Percentiles rank a stretch among this genome's conserved stretches.
Evolutionary conservation across 2,329 filamentous ascomycete species (phyloP).

Genomic region (Talaromyces rugulosus): DNA sequence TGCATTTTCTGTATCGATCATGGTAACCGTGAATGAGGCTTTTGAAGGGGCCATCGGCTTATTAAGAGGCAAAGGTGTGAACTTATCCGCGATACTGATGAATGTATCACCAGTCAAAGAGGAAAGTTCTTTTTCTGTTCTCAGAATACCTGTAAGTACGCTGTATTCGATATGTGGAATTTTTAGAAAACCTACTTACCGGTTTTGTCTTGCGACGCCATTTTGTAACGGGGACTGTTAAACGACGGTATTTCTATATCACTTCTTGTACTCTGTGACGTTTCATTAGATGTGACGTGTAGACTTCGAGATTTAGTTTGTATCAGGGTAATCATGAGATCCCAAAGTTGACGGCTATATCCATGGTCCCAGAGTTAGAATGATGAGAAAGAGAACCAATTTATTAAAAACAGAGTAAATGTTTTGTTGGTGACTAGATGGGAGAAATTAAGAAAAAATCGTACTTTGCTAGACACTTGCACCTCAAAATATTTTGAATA

Average conservation of each 20-base stretch:
- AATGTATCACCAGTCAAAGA: background rate
- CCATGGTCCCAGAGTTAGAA: too few relatives aligned
- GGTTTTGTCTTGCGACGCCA: background rate
- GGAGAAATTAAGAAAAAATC: too few relatives aligned
- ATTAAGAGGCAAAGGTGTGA: background rate
- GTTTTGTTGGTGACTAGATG: too few relatives aligned
- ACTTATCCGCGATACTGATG: background rate
- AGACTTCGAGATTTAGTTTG: too few relatives aligned
- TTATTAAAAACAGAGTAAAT: too few relatives aligned
- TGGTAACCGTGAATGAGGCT: background rate
- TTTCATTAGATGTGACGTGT: too few relatives aligned
- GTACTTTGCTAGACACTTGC: background rate
- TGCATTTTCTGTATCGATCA: background rate
- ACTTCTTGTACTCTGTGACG: background rate
- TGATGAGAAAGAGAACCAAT: too few relatives aligned
- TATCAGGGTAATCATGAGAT: too few relatives aligned
- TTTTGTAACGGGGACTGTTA: background rate
- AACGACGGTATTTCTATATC: background rate
- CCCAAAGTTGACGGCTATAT: too few relatives aligned
- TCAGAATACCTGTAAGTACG: background rate
- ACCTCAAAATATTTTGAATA: background rate
- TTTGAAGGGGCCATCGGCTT: background rate
- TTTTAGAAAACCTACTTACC: background rate
- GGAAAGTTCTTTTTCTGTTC: background rate
- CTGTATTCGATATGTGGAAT: background rate